These are phyloP conservation scores for Flaveria brownii DNA, from an alignment of 129 eudicot genomes.

Conservation along the genomic window DNA sequence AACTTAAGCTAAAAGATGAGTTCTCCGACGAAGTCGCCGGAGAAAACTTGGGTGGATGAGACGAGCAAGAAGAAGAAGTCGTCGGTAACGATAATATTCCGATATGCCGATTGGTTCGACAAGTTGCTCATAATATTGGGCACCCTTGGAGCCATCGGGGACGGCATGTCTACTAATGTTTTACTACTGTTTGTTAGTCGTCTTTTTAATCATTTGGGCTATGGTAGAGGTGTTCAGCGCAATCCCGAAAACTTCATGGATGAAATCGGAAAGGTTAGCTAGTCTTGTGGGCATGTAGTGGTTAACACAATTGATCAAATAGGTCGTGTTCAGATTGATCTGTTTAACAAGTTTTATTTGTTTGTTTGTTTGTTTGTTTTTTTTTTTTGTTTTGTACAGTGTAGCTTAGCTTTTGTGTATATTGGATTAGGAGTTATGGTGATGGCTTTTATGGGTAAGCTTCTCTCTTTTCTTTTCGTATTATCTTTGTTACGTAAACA, in stretches of 20 bases:
- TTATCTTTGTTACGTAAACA: not conserved
- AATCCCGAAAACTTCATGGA: conserved; percentile 60
- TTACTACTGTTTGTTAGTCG: conserved; percentile 66
- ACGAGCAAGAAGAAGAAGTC: conserved; percentile 13
- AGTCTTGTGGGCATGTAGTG: too few species aligned
- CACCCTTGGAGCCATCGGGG: conserved; percentile 93
- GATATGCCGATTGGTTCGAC: conserved; percentile 71
- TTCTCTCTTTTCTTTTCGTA: not conserved
- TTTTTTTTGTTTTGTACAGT: conserved; percentile 50
- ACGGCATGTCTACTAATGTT: conserved; percentile 90
- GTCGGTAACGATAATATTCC: conserved; percentile 56
- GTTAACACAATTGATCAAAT: not conserved
- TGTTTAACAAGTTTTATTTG: conserved; percentile 9
- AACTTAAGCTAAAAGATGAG: conserved; percentile 26
- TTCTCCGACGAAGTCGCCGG: conserved; percentile 32
- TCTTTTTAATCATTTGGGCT: conserved; percentile 81
- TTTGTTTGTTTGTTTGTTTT: too few species aligned
- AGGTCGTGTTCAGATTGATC: not conserved
- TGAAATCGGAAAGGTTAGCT: conserved; percentile 70
- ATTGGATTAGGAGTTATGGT: conserved; percentile 81
- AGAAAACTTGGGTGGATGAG: conserved; percentile 17
- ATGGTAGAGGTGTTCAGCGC: conserved; percentile 51
- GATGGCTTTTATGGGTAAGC: conserved; percentile 89
- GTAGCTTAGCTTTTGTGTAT: conserved; percentile 86
- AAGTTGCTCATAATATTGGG: conserved; percentile 67